These are phyloP conservation scores for Aspergillus conjunctus DNA, from an alignment of 495 filamentous ascomycete genomes.

Conservation along the genomic window DNA sequence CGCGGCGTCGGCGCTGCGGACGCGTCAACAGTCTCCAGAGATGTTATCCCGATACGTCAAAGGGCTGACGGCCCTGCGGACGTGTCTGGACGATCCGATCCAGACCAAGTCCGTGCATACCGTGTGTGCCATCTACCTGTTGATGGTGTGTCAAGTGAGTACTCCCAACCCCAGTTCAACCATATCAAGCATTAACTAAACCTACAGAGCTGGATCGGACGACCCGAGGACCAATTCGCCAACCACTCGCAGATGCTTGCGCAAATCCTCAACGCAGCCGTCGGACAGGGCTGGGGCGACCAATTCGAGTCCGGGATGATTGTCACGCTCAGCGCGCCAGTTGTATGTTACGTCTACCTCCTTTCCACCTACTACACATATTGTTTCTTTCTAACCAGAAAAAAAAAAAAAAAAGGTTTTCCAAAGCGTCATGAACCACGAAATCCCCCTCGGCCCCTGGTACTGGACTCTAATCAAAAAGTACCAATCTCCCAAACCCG, in stretches of 20 bases:
- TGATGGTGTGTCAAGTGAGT: constrained; percentile 45
- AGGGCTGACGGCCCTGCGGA: constrained; percentile 35
- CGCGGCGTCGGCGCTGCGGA: constrained; percentile 29
- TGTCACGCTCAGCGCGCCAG: constrained; percentile 34
- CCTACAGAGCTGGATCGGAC: constrained; percentile 35
- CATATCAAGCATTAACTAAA: background rate
- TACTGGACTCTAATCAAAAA: constrained; percentile 23
- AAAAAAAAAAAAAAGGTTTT: too few relatives aligned
- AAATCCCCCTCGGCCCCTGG: constrained; percentile 28
- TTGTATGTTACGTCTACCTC: constrained; percentile 29
- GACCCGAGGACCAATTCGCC: constrained; percentile 19
- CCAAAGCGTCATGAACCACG: constrained; percentile 36
- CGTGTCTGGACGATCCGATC: constrained; percentile 34
- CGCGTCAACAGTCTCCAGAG: constrained; percentile 20
- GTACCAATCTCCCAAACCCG: constrained; percentile 9
- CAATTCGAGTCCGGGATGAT: constrained; percentile 37
- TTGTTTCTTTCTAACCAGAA: background rate
- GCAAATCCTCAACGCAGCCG: constrained; percentile 33
- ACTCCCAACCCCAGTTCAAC: background rate
- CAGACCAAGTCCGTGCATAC: constrained; percentile 38
- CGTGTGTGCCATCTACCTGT: constrained; percentile 44
- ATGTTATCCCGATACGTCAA: constrained; percentile 32
- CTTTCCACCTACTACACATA: background rate
- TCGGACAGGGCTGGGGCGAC: constrained; percentile 25
- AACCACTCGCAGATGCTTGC: constrained; percentile 38